These are phyloP conservation scores for Colletotrichum endophyticum DNA, from an alignment of 2,329 filamentous ascomycete genomes.

Conservation along the genomic window DNA sequence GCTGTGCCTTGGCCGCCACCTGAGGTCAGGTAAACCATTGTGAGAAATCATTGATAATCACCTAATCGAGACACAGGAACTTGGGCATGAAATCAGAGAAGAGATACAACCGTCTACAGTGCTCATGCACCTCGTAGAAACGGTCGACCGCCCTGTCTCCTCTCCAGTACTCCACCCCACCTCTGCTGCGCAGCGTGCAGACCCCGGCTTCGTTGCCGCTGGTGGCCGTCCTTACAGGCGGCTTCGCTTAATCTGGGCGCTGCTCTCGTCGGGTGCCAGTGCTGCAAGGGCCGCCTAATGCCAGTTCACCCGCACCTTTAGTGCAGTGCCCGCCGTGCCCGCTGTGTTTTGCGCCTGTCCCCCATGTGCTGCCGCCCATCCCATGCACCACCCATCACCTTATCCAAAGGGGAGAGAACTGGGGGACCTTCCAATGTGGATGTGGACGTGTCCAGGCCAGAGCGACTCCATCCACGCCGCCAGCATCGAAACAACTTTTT, in stretches of 20 bases:
- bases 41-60: background rate
- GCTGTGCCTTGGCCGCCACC: too few relatives aligned
- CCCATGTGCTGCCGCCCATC: background rate
- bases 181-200: background rate
- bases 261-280: slow-evolving; percentile 6
- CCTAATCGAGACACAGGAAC: background rate
- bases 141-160: background rate
- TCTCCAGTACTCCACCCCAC: background rate
- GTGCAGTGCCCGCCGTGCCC: background rate
- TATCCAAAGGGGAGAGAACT: background rate
- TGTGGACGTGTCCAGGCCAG: background rate
- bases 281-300: slow-evolving; percentile 4
- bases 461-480: background rate
- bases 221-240: background rate
- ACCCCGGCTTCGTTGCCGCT: background rate
- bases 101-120: background rate
- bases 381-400: background rate
- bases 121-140: background rate
- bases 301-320: background rate
- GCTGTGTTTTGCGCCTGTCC: background rate
- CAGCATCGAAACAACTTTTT: slow-evolving; percentile 4
- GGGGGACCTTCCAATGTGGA: background rate
- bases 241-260: background rate
- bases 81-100: background rate
- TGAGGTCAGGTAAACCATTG: background rate